These are phyloP conservation scores for Hippophae gyantsensis DNA, from an alignment of 306 rosid species.

Conservation along the genomic window DNA sequence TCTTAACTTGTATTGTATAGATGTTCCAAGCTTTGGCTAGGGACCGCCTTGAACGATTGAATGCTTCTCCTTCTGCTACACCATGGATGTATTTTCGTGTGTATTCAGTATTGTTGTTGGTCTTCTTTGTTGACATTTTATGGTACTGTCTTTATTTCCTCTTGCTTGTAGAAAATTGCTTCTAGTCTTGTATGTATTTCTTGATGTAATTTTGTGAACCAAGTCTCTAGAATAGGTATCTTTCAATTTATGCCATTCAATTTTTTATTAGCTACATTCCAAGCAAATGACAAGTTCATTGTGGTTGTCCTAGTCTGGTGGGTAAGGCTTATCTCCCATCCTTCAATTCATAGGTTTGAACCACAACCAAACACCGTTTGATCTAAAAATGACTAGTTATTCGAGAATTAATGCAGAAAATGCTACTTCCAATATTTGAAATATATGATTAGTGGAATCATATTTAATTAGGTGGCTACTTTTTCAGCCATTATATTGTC, in stretches of 20 bases:
- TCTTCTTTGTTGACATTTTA: constrained; percentile 61
- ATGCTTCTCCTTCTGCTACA: constrained; percentile 95
- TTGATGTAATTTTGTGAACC: neutral
- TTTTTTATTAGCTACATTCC: too few species aligned
- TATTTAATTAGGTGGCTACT: neutral
- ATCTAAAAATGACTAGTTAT: neutral
- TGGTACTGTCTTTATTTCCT: constrained; percentile 46
- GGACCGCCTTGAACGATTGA: constrained; percentile 84
- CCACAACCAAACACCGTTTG: neutral
- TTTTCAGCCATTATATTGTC: constrained; percentile 2
- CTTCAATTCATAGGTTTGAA: too few species aligned
- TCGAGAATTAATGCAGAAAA: neutral
- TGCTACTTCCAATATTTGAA: neutral
- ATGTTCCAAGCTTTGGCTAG: constrained; percentile 99
- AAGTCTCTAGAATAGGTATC: neutral
- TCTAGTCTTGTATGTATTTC: neutral
- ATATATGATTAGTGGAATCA: neutral
- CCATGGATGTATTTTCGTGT: constrained; percentile 87
- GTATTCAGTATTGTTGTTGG: constrained; percentile 71
- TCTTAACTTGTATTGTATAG: constrained; percentile 38
- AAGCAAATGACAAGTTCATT: too few species aligned
- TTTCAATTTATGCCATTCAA: neutral
- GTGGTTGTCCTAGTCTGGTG: too few species aligned
- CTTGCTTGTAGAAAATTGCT: neutral
- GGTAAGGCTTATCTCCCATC: too few species aligned